phyloP scores from a whole-genome alignment of 2,329 filamentous ascomycete species.

The Fusarium haematococcum region DNA sequence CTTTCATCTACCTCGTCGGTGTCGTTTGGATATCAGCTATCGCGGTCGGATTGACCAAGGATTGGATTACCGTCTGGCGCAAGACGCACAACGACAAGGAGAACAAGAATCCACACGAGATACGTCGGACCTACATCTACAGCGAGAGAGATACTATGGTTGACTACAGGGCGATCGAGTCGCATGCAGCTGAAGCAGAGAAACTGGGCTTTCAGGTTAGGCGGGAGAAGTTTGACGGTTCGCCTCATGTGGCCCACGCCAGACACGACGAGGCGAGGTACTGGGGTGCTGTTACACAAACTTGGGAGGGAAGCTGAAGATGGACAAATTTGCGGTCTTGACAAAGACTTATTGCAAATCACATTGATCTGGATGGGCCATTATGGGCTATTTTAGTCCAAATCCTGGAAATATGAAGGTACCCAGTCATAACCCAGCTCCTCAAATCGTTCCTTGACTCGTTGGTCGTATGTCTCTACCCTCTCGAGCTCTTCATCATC shows the following conservation, averaged over 20 bases:
- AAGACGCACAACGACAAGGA: constrained; percentile 13
- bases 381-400: not conserved
- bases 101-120: constrained; percentile 1
- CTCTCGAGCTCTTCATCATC: too few relatives aligned
- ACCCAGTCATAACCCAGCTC: not conserved
- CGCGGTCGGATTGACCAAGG: not conserved
- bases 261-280: constrained; percentile 13
- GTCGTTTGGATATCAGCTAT: not conserved
- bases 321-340: not conserved
- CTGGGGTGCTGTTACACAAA: not conserved
- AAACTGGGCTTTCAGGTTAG: not conserved
- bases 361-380: too few relatives aligned
- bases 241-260: constrained; percentile 16
- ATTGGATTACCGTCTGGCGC: constrained; percentile 12
- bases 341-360: too few relatives aligned
- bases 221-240: constrained; percentile 13
- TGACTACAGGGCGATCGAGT: not conserved
- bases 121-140: constrained; percentile 23
- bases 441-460: not conserved
- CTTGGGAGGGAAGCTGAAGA: not conserved
- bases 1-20: not conserved
- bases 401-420: not conserved
- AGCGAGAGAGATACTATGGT: constrained; percentile 15
- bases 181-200: not conserved
- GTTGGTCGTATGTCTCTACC: too few relatives aligned